A percentile compares a stretch with the other conserved stretches of the same genome.
These are phyloP conservation scores for Trichaptum fuscoviolaceum DNA, from an alignment of 768 basidiomycete genomes.

Conservation along the genomic window DNA sequence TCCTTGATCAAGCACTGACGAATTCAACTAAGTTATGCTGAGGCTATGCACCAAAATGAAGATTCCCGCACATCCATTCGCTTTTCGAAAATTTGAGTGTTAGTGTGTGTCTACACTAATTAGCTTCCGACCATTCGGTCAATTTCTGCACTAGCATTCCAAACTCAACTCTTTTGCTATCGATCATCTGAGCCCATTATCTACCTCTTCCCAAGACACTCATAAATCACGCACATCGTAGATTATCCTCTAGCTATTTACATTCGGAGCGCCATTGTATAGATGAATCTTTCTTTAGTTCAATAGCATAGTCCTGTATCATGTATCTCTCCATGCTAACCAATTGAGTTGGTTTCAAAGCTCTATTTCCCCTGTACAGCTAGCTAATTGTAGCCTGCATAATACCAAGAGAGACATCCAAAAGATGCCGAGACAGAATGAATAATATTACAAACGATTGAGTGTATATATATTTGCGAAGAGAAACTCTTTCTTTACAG, in stretches of 20 bases:
- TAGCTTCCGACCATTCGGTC: background rate
- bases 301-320: background rate
- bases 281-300: background rate
- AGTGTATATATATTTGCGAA: background rate
- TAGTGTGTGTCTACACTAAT: background rate
- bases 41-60: conserved; percentile 47
- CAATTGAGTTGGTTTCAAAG: background rate
- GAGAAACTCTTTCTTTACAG: background rate
- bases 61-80: conserved; percentile 43
- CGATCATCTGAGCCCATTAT: background rate
- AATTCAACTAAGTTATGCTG: conserved; percentile 38
- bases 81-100: conserved; percentile 21
- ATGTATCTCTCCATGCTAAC: background rate
- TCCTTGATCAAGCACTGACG: background rate
- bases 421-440: background rate
- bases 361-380: background rate
- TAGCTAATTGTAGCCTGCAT: background rate
- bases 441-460: background rate
- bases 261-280: background rate
- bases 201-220: background rate
- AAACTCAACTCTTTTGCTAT: background rate
- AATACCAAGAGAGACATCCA: background rate
- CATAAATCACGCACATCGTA: background rate
- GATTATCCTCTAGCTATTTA: background rate
- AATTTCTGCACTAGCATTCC: background rate